Conservation (phyloP, 2,329 filamentous ascomycete genomes). For the Hymenoscyphus salicellus region DNA sequence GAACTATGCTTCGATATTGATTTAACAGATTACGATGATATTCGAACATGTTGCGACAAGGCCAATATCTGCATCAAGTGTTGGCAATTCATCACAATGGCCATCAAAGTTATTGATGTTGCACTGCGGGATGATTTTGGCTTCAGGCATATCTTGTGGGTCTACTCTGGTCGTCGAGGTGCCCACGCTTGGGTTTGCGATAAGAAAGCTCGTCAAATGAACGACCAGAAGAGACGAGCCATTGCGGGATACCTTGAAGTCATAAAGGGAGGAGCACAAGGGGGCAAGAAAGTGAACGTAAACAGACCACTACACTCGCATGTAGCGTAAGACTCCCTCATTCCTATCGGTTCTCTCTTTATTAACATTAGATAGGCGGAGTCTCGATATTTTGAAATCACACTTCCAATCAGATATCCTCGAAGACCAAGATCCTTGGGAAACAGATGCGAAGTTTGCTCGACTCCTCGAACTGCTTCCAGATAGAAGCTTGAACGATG, state of each 20-base stretch:
- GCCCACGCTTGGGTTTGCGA: conserved; percentile 99
- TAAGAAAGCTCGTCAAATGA: conserved; percentile 75
- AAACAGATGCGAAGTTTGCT: conserved; percentile 64
- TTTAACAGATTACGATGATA: conserved; percentile 96
- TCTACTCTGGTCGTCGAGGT: conserved; percentile 94
- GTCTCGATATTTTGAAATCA: conserved; percentile 76
- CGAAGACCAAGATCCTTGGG: conserved; percentile 82
- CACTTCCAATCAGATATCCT: conserved; percentile 85
- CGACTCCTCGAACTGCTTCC: conserved; percentile 82
- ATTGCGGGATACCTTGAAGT: conserved; percentile 89
- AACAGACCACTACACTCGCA: conserved; percentile 87
- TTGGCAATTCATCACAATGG: conserved; percentile 97
- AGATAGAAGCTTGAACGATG: conserved; percentile 71
- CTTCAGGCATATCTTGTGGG: conserved; percentile 96
- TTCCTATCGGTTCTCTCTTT: not conserved
- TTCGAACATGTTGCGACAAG: conserved; percentile 90
- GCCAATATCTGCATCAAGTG: conserved; percentile 92
- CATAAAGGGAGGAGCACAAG: conserved; percentile 79
- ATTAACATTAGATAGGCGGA: conserved; percentile 55
- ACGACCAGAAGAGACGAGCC: conserved; percentile 79
- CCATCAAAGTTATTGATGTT: conserved; percentile 86
- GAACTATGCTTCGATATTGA: conserved; percentile 99
- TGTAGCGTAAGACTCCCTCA: conserved; percentile 55
- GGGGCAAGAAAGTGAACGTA: conserved; percentile 81
- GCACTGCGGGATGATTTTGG: conserved; percentile 92